phyloP scores from a whole-genome alignment of 805 yeast species.

The Blastobotrys terrestris region DNA sequence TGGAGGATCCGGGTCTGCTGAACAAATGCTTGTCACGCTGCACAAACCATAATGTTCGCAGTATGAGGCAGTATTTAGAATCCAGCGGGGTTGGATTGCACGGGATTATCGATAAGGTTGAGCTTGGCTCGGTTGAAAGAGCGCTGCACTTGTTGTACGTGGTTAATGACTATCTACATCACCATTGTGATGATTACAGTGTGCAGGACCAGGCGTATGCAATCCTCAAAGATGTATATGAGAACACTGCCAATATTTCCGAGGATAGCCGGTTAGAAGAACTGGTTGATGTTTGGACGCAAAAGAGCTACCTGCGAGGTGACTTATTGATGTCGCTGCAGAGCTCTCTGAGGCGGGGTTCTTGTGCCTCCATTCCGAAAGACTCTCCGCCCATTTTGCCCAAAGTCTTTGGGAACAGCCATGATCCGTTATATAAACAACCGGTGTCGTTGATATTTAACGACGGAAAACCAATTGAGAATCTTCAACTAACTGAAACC shows the following conservation, averaged over 20 bases:
- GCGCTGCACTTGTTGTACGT: neutral
- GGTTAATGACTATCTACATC: neutral
- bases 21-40: neutral
- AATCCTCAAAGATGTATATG: neutral
- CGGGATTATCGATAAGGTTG: neutral
- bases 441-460: constrained; percentile 19
- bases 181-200: neutral
- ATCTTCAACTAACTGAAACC: constrained; percentile 1
- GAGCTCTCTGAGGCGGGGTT: neutral
- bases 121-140: constrained; percentile 2
- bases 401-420: constrained; percentile 9
- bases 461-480: constrained; percentile 4
- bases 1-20: too few relatives aligned
- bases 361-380: neutral
- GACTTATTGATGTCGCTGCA: neutral
- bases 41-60: neutral
- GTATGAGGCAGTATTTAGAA: neutral
- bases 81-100: neutral
- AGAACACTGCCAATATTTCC: constrained; percentile 6
- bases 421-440: constrained; percentile 12
- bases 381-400: neutral
- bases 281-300: constrained; percentile 14
- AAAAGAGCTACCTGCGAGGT: constrained; percentile 1
- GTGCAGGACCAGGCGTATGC: neutral
- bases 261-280: constrained; percentile 4